Percentiles rank a stretch among this genome's conserved stretches.
Evolutionary conservation across 306 rosid species (phyloP).

Genomic region (Fagus crenata): DNA sequence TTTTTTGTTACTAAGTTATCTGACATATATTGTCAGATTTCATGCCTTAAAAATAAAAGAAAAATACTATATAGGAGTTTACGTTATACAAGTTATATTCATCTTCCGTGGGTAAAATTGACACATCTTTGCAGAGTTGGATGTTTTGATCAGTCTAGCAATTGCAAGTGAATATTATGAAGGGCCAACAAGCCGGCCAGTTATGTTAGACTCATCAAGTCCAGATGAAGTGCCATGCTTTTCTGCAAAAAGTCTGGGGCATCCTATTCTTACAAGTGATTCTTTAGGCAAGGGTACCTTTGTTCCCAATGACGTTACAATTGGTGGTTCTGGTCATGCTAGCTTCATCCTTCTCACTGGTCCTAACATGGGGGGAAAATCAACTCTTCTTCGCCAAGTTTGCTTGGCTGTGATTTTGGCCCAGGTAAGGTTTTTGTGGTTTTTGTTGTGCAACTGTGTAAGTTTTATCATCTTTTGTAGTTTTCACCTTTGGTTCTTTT

Average conservation of each 20-base stretch:
- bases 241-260: slow-evolving; percentile 77
- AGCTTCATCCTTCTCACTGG: slow-evolving; percentile 86
- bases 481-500: slow-evolving; percentile 31
- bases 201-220: slow-evolving; percentile 46
- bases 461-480: slow-evolving; percentile 19
- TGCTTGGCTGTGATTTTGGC: slow-evolving; percentile 90
- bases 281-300: slow-evolving; percentile 77
- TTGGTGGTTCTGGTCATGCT: slow-evolving; percentile 76
- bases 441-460: slow-evolving; percentile 3
- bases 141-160: slow-evolving; percentile 87
- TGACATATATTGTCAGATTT: neutral
- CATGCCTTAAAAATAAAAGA: slow-evolving; percentile 6
- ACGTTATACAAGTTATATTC: neutral
- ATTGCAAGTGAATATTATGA: slow-evolving; percentile 81
- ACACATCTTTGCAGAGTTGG: slow-evolving; percentile 71
- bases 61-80: neutral
- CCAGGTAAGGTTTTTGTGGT: slow-evolving; percentile 70
- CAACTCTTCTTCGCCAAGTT: slow-evolving; percentile 97
- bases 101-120: slow-evolving; percentile 35
- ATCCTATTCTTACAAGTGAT: slow-evolving; percentile 87
- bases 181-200: slow-evolving; percentile 77
- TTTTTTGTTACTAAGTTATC: neutral
- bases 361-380: slow-evolving; percentile 99
- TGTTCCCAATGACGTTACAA: slow-evolving; percentile 70
- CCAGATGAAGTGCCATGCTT: slow-evolving; percentile 56